phyloP scores from a whole-genome alignment of 2,329 filamentous ascomycete genomes.

The Fusarium liriodendri region DNA sequence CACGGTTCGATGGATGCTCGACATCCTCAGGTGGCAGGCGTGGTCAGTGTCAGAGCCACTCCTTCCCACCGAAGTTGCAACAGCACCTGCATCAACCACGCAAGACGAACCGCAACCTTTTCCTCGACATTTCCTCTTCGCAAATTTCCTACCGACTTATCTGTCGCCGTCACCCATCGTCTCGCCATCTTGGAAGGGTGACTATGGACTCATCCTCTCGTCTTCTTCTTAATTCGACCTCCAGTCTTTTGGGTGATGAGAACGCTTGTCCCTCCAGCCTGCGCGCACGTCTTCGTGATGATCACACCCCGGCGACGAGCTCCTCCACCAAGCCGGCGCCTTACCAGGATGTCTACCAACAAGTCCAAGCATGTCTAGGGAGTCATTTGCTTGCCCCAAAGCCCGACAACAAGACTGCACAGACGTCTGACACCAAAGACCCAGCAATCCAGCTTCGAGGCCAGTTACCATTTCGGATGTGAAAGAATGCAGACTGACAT shows the following conservation, averaged over 20 bases:
- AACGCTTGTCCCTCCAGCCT: constrained; percentile 38
- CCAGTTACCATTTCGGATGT: background rate
- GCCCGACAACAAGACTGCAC: background rate
- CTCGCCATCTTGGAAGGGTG: background rate
- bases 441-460: constrained; percentile 36
- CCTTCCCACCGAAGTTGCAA: background rate
- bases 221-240: constrained; percentile 8
- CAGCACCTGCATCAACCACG: background rate
- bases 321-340: constrained; percentile 5
- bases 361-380: constrained; percentile 40
- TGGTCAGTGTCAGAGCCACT: background rate
- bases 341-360: constrained; percentile 35
- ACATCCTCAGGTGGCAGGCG: background rate
- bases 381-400: background rate
- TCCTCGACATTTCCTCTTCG: background rate
- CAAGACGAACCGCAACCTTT: background rate
- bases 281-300: constrained; percentile 44
- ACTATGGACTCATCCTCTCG: constrained; percentile 3
- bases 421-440: background rate
- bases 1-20: background rate
- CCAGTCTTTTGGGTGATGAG: constrained; percentile 7
- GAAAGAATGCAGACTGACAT: background rate
- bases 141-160: too few species aligned
- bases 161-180: too few species aligned
- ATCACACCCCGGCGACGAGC: constrained; percentile 18